Base-by-base conservation (phyloP, 1,139 yeast species). In the Fermentozyma sake region DNA sequence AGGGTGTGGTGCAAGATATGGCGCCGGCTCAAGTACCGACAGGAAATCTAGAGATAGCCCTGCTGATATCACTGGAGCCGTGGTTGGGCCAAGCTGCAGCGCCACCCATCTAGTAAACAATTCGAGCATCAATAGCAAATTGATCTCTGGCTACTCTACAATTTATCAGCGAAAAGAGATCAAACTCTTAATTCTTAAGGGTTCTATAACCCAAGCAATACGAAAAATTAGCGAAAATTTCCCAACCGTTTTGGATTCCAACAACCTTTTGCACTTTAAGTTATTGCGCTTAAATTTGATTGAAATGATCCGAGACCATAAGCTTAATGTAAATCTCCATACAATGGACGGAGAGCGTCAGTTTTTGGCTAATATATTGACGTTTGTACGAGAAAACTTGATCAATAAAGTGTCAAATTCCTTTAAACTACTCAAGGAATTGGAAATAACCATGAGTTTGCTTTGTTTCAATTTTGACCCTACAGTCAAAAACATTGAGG, bases 361-460 rank as follows among this genome's bases (percentile, higher is more conserved):
- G 16, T 81, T 79, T 38, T 64, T 84, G 24, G 56, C 73, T 34
- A 62, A 60, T 7, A 67, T 81, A 6, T 71, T 83, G 12, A 55
- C 60, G 10, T 82, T 82, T 55, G 78, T 81, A 3, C 64, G 79
- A 32, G 75, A 68, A 19, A 76, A 77, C 42, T 52, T 81, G 39
- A 69, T 82, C 4, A 65, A 66, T 34, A 68, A 77, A 51, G 79
- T 83, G 13, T 51, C 73, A 24, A 61, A 60, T 55, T 53, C 79
- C 51, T 48, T 56, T 47, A 50, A 58, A 47, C 37, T 78, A 57
- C 46, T 79, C 52, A 71, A 73, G 35, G 85, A 80, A 39, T 56
- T 81, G 36, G 89, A 81, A 44, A 57, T 77, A 18, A 75, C 85
- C 7, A 79, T 81, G 85, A 78, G 86, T 30, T 58, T 77, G 28